phyloP scores from a whole-genome alignment of 2,329 filamentous ascomycete genomes.

The Fusarium nisikadoi region DNA sequence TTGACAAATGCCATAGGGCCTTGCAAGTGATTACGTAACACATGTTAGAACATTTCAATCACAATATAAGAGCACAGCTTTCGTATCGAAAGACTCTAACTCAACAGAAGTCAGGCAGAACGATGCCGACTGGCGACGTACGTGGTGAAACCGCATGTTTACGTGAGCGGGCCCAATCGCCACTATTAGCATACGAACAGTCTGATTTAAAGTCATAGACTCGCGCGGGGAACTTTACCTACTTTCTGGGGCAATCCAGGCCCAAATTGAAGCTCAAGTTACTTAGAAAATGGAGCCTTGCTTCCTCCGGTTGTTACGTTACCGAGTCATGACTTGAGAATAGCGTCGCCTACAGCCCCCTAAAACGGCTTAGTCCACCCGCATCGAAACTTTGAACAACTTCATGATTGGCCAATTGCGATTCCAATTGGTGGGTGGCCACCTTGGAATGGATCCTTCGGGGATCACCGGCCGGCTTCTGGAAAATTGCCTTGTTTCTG shows the following conservation, averaged over 20 bases:
- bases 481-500: conserved; percentile 14
- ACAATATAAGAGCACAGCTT: fast-evolving
- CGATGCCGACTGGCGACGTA: background rate
- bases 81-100: background rate
- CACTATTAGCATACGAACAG: background rate
- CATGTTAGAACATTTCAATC: fast-evolving
- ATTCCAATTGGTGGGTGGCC: background rate
- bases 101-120: background rate
- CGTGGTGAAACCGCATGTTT: background rate
- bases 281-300: background rate
- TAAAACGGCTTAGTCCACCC: background rate
- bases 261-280: background rate
- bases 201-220: background rate
- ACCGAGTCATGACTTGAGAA: conserved; percentile 16
- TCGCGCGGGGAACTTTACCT: background rate
- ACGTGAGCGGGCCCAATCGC: background rate
- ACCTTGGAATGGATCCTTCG: conserved; percentile 1
- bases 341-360: conserved; percentile 8
- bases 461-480: conserved; percentile 14
- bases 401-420: background rate
- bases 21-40: too few species aligned
- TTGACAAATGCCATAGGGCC: too few species aligned
- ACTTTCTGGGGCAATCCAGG: conserved; percentile 8
- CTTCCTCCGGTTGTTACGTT: background rate
- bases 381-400: background rate